These are phyloP conservation scores for Vanderwaltozyma yarrowii DNA, from an alignment of 805 yeast species.

Conservation along the genomic window DNA sequence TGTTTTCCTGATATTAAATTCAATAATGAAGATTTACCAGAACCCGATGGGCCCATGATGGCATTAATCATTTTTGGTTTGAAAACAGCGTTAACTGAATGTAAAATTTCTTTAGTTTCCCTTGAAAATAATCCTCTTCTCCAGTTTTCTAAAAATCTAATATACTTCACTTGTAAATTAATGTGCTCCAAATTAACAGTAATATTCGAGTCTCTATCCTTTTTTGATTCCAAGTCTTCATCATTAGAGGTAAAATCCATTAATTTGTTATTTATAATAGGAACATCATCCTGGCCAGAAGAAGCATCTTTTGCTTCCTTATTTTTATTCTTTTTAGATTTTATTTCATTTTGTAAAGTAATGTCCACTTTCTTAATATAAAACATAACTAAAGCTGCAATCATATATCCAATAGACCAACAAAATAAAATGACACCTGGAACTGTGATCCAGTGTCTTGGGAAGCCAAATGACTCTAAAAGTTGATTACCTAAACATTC, in stretches of 20 bases:
- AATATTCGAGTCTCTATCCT: slow-evolving; percentile 4
- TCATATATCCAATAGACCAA: slow-evolving; percentile 47
- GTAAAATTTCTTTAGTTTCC: slow-evolving; percentile 31
- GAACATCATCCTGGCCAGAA: not conserved
- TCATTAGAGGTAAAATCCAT: slow-evolving; percentile 2
- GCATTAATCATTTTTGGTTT: slow-evolving; percentile 51
- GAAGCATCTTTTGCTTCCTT: not conserved
- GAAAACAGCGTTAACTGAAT: slow-evolving; percentile 41
- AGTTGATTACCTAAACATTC: slow-evolving; percentile 39
- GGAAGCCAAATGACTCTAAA: slow-evolving; percentile 48
- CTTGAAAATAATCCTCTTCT: slow-evolving; percentile 6
- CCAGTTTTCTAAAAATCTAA: slow-evolving; percentile 2
- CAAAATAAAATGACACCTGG: slow-evolving; percentile 53
- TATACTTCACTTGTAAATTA: slow-evolving; percentile 8
- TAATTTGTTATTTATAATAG: not conserved
- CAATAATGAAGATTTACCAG: slow-evolving; percentile 63
- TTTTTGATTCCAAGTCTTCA: slow-evolving; percentile 12
- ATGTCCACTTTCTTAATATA: slow-evolving; percentile 34
- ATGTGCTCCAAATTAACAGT: slow-evolving; percentile 10
- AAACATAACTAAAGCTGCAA: slow-evolving; percentile 39
- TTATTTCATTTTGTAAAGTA: slow-evolving; percentile 17
- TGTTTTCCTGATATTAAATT: slow-evolving; percentile 55
- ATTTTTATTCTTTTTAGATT: slow-evolving; percentile 11
- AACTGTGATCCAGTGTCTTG: slow-evolving; percentile 50
- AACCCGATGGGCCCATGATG: slow-evolving; percentile 75